Base-by-base conservation (phyloP, 1,139 yeast genomes). In the Williopsis jadinii region DNA sequence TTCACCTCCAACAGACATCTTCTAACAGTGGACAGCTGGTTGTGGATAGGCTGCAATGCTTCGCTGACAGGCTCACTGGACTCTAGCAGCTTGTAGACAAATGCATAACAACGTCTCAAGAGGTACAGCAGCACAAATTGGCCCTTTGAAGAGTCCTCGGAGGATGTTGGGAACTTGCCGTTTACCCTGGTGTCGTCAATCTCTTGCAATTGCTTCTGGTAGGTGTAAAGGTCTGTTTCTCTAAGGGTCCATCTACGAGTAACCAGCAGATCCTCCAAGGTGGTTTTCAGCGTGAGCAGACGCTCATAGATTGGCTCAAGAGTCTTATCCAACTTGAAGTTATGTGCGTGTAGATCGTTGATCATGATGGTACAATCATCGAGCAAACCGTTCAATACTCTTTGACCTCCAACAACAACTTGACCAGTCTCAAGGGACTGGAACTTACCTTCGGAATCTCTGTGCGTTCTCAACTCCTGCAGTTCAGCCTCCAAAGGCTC, bases 231-330 rank as follows among this genome's bases (percentile, higher is more conserved):
- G 63, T 92, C 98, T 0, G 97, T 92, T 58, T 88, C 95, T 57
- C 98, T 77, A 63, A 92, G 70, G 2, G 97, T 90, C 98, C 98
- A 92, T 61, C 97, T 77, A 64, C 96, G 80, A 3, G 98, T 92
- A 30, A 92, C 77, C 50, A 88, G 70, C 51, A 92, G 67, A 52
- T 85, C 86, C 54, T 86, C 95, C 48, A 92, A 69, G 15, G 80
- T 81, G 26, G 77, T 70, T 61, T 87, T 86, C 52, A 87, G 70
- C 36, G 73, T 77, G 31, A 77, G 67, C 50, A 92, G 68, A 48
- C 70, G 65, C 37, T 70, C 67, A 55, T 77, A 80, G 12, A 77
- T 62, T 10, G 74, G 75, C 39, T 67, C 63, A 40, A 80, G 60
- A 41, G 64, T 55, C 35, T 71, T 68, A 55, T 77, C 81, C 32